Evolutionary conservation across 2,329 filamentous ascomycete species (phyloP), one percentile per base, ranked within the genome.

Genomic region (Pseudofabraea citricarpa): DNA sequence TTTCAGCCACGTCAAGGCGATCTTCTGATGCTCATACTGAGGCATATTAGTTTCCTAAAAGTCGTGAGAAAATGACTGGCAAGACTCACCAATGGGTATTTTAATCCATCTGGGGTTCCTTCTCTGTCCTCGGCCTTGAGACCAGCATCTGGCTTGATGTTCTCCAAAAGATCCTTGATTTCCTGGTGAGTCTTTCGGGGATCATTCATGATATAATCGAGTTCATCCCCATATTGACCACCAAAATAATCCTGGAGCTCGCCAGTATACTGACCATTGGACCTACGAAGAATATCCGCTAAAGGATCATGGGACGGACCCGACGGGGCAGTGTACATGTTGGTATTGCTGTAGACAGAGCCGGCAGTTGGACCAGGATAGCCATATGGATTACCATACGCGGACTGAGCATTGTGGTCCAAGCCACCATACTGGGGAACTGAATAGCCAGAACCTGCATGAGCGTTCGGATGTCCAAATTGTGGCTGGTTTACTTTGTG

Each of bases 1-100:
- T 55, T 81, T 81, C 67, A 93, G 77, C 87, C 87, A 93, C 1
- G 79, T 74, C 27, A 91, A 62, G 3, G 85, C 87, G 15, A 91
- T 69, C 54, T 87, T 83, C 59, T 96, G 90, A 56, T 95, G 90
- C 36, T 84, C 79, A 67, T 93, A 89, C 53, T 59, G 33, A 10
- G 27, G 6, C 13, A 12, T 7, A 23, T 58, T 43, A 57, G 52
- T 32, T 45, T 20, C 21, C 6, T 8, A 15, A n/a, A 13, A n/a
- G n/a, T n/a, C n/a, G n/a, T n/a, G 16, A 21, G 27, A 9, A 20
- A 15, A 29, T 10, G 22, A 4, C 13, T 7, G 19, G 16, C 2
- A 13, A 23, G 3, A 44, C 51, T 45, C 36, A 60, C 55, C 7
- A 96, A 70, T 0, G 74, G 69, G 45, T 79, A 81, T 46, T 72